Base-by-base conservation (phyloP, 192 early-diverging fungal genomes). In the Rhizophagus prolifer region DNA sequence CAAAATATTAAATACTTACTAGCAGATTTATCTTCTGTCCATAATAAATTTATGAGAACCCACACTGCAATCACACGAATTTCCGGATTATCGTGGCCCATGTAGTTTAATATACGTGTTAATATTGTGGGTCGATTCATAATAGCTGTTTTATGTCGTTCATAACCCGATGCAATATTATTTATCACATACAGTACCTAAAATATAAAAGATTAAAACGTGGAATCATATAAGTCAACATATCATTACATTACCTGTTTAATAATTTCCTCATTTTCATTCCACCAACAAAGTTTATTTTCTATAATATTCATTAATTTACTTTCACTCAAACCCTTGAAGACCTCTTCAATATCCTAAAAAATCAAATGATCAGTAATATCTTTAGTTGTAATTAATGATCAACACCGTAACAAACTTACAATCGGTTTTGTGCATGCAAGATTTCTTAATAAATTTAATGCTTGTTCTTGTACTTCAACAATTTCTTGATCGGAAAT, bases 21-120 rank as follows among this genome's bases (percentile, higher is more conserved):
- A 72, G 34, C 73, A 23, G 80, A 80, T 16, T 82, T 81, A 26
- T 91, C 88, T 23, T 93, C 90, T 3, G 80, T 79, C 86, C 91
- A 93, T 13, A 91, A 91, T 61, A 92, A 78, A 79, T 94, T 95
- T 59, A 94, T 92, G 31, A 93, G 81, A 76, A 86, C 87, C 92
- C 91, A 95, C 23, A 88, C 80, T 14, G 91, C 85, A 3, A 86
- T 91, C 3, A 91, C 77, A 4, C 92, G 89, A 41, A 94, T 86
- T 23, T 82, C 63, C 21, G 88, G 75, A 34, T 84, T 86, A 0
- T 86, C 81, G 75, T 94, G 91, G 1, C 75, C 81, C 85, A 89
- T 84, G 69, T 83, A 80, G n/a, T 74, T 79, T 8, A 85, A 64
- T 23, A 91, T 78, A 25, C 79, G 80, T n/a, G 83, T 80, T 13